Percentiles rank a stretch among this genome's conserved stretches.
phyloP scores from a whole-genome alignment of 257 asterid genomes.

The Handroanthus guayacan region DNA sequence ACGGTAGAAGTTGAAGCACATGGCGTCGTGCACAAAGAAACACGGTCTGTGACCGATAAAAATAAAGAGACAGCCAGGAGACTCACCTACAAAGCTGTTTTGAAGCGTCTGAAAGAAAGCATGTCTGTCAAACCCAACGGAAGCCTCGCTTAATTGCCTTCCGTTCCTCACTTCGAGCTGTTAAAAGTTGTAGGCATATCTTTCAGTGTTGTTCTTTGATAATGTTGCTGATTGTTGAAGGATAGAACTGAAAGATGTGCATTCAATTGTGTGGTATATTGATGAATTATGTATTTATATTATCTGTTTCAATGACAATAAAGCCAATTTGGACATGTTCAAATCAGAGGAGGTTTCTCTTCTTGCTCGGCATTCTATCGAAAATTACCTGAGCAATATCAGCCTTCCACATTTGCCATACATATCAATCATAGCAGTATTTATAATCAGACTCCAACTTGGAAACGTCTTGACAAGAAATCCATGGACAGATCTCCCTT shows the following conservation, averaged over 20 bases:
- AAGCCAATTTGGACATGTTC: not conserved
- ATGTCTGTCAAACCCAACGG: not conserved
- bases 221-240: too few species aligned
- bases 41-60: slow-evolving; percentile 45
- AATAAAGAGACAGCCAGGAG: slow-evolving; percentile 49
- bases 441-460: slow-evolving; percentile 49
- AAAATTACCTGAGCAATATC: slow-evolving; percentile 59
- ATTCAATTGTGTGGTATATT: not conserved
- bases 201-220: too few species aligned
- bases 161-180: not conserved
- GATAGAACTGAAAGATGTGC: too few species aligned
- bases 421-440: slow-evolving; percentile 65
- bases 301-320: too few species aligned
- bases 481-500: slow-evolving; percentile 78
- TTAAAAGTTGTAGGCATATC: not conserved
- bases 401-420: slow-evolving; percentile 71
- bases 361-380: slow-evolving; percentile 46
- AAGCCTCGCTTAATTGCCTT: too few species aligned
- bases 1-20: slow-evolving; percentile 66
- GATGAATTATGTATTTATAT: not conserved
- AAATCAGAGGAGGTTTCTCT: not conserved
- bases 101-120: slow-evolving; percentile 48
- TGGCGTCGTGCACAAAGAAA: slow-evolving; percentile 46
- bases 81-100: slow-evolving; percentile 58
- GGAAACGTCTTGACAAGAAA: slow-evolving; percentile 48